Conservation (phyloP, 179 eudicot species). For the Nepenthes alata region DNA sequence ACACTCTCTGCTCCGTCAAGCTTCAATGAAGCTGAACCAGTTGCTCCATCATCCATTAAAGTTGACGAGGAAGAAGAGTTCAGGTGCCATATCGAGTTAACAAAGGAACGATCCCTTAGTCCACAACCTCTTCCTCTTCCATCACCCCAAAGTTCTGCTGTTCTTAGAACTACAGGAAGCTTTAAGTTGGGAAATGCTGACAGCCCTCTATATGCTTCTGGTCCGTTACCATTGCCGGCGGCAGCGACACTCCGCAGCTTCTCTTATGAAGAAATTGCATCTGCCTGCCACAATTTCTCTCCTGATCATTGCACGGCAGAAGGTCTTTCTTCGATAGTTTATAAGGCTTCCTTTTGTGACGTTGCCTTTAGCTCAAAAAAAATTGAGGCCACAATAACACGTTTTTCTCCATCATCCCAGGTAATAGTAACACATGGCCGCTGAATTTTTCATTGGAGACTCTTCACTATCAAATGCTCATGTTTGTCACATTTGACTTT, state of each 20-base stretch:
- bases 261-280: slow-evolving; percentile 54
- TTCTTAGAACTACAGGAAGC: slow-evolving; percentile 45
- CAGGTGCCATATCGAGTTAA: slow-evolving; percentile 25
- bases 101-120: slow-evolving; percentile 50
- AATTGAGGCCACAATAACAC: slow-evolving; percentile 71
- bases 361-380: slow-evolving; percentile 32
- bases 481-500: neutral
- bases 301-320: slow-evolving; percentile 68
- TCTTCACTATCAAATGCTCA: neutral
- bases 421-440: slow-evolving; percentile 17
- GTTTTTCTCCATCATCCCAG: slow-evolving; percentile 64
- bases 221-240: slow-evolving; percentile 65
- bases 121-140: slow-evolving; percentile 98
- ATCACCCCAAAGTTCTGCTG: slow-evolving; percentile 39
- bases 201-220: slow-evolving; percentile 61
- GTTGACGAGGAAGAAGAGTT: slow-evolving; percentile 51
- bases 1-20: slow-evolving; percentile 81
- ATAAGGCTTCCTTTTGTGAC: slow-evolving; percentile 62
- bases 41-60: slow-evolving; percentile 41
- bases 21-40: slow-evolving; percentile 56
- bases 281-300: slow-evolving; percentile 77
- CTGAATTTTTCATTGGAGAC: neutral
- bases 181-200: slow-evolving; percentile 49
- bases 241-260: slow-evolving; percentile 44
- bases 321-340: slow-evolving; percentile 61